phyloP scores from a whole-genome alignment of 2,329 filamentous ascomycete species.

The Thielaviopsis cerberus region DNA sequence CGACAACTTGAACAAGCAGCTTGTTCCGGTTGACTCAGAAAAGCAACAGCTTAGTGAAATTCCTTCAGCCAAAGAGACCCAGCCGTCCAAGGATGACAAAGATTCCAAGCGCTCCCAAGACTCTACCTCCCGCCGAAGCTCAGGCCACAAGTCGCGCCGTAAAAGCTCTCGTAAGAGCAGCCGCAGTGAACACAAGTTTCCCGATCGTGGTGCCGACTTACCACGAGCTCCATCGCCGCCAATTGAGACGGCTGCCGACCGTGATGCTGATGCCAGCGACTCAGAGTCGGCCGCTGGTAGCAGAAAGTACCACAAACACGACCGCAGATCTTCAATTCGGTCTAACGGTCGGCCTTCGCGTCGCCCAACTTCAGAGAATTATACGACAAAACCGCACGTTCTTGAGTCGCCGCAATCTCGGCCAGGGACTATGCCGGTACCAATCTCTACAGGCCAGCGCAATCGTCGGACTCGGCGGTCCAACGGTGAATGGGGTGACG shows the following conservation, averaged over 20 bases:
- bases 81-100: background rate
- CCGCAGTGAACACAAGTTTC: background rate
- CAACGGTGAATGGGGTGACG: conserved; percentile 2
- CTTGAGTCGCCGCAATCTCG: background rate
- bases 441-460: conserved; percentile 4
- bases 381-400: background rate
- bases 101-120: background rate
- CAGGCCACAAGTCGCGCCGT: background rate
- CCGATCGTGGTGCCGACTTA: background rate
- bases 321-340: conserved; percentile 5
- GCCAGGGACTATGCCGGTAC: background rate
- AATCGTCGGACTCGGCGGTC: conserved; percentile 4
- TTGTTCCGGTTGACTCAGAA: background rate
- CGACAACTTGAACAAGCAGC: background rate
- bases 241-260: background rate
- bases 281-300: background rate
- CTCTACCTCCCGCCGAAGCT: background rate
- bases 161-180: background rate
- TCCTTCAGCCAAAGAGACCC: background rate
- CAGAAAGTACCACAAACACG: conserved; percentile 4
- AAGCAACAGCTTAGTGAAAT: background rate
- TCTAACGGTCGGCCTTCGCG: conserved; percentile 1
- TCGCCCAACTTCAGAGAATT: conserved; percentile 2
- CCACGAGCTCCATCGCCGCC: conserved; percentile 7
- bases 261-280: background rate